These are phyloP conservation scores for Hypoxylon intermedium DNA, from an alignment of 495 filamentous ascomycete genomes.

Conservation along the genomic window DNA sequence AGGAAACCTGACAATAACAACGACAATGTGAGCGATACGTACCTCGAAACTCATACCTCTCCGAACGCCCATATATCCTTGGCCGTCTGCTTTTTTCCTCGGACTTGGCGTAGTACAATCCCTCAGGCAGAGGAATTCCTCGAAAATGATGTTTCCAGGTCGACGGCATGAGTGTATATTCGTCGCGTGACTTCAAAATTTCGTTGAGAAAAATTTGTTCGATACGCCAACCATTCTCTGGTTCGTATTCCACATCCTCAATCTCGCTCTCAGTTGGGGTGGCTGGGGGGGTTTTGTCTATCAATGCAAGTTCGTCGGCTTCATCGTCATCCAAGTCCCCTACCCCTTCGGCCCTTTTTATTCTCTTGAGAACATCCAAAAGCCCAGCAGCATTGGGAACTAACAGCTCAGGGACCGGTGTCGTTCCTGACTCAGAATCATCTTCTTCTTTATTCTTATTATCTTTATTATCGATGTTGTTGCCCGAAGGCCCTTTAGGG, in stretches of 20 bases:
- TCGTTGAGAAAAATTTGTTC: slow-evolving; percentile 39
- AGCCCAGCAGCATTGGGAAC: too few relatives aligned
- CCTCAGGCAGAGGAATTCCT: slow-evolving; percentile 40
- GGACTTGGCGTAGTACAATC: slow-evolving; percentile 35
- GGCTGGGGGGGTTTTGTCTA: too few relatives aligned
- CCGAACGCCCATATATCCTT: slow-evolving; percentile 36
- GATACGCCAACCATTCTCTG: slow-evolving; percentile 29
- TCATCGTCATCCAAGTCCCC: too few relatives aligned
- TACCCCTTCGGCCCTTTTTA: too few relatives aligned
- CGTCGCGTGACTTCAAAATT: slow-evolving; percentile 35
- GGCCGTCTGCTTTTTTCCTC: slow-evolving; percentile 27
- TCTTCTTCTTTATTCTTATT: too few relatives aligned
- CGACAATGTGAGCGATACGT: not conserved
- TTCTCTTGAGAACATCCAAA: too few relatives aligned
- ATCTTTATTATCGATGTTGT: too few relatives aligned
- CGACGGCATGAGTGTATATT: slow-evolving; percentile 40
- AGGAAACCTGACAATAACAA: too few relatives aligned
- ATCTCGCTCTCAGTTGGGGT: not conserved
- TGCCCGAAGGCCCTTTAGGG: too few relatives aligned
- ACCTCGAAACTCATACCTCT: slow-evolving; percentile 40
- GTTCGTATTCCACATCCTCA: slow-evolving; percentile 3
- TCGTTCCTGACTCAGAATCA: too few relatives aligned
- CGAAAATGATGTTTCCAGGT: slow-evolving; percentile 43
- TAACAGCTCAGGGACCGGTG: too few relatives aligned
- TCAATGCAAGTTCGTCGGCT: too few relatives aligned